A percentile compares a stretch with the other conserved stretches of the same genome.
These are phyloP conservation scores for Sequoiadendron giganteum DNA, from an alignment of 75 land plant species.

Conservation along the genomic window DNA sequence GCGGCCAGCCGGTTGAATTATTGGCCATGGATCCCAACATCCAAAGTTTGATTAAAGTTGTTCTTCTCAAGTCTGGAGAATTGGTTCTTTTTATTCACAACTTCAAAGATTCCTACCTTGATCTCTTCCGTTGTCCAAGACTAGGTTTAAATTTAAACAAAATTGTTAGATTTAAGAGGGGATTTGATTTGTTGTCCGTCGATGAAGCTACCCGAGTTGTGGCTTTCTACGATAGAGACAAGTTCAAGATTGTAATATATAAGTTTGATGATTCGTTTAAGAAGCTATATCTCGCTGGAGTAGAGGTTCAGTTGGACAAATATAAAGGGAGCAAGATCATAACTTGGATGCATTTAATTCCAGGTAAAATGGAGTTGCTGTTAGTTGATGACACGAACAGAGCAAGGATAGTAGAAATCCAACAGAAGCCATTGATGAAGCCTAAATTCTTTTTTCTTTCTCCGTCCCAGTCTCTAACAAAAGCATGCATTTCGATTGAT, in stretches of 20 bases:
- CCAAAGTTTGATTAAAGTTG: conserved; percentile 7
- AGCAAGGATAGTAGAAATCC: conserved; percentile 23
- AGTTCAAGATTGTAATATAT: conserved; percentile 3
- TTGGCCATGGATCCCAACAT: neutral
- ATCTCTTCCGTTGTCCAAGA: conserved; percentile 14
- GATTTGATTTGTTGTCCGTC: conserved; percentile 25
- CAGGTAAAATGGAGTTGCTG: conserved; percentile 29
- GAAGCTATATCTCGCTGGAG: conserved; percentile 14
- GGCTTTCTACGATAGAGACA: conserved; percentile 15
- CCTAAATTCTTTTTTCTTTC: conserved; percentile 16
- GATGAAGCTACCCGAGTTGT: conserved; percentile 24
- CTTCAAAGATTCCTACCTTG: neutral
- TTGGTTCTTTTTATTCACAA: conserved; percentile 16
- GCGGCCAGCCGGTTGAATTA: neutral
- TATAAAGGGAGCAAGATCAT: conserved; percentile 16
- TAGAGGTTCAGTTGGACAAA: conserved; percentile 11
- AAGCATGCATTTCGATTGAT: conserved; percentile 30
- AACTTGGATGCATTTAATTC: conserved; percentile 34
- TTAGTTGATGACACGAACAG: conserved; percentile 23
- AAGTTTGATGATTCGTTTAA: conserved; percentile 23
- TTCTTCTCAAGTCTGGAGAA: conserved; percentile 25
- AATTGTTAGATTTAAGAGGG: conserved; percentile 8
- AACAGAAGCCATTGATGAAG: conserved; percentile 21
- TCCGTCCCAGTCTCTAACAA: neutral
- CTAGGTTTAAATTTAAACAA: neutral